Base-by-base conservation (phyloP, 1,284 basidiomycete species). In the Mycosarcoma maydis region DNA sequence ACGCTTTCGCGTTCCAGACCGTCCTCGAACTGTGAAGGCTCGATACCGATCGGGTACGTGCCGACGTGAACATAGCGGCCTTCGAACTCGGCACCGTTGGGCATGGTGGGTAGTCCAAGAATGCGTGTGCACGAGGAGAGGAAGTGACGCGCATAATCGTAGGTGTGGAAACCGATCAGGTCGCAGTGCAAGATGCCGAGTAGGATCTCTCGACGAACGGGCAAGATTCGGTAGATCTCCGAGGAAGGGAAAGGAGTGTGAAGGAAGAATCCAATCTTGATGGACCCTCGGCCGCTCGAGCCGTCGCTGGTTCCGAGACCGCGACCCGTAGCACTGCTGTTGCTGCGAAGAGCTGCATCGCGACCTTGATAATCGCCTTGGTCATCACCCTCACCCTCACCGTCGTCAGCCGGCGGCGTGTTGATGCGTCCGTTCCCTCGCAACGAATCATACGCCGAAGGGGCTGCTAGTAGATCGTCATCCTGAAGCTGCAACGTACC, bases 141-240 rank as follows among this genome's bases (percentile, higher is more conserved):
- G 87, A 99, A 99, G 83, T 99, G 95, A 23, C 96, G 92, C 1
- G 95, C 95, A 80, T 99, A 99, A 84, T 98, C 96, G 83, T 97
- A 99, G 2, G 96, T 99, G 85, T 99, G 95, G 87, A 98, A 99
- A 11, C 84, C 81, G 48, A 82, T 78, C 24, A 98, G 87, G 81
- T 99, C 96, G 80, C 92, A 97, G 82, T 95, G 93, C 14, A 98
- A 86, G 34, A 98, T 88, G 39, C 95, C 96, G 20, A 98, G 88
- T 16, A 98, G 86, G 72, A 98, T 98, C 84, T 98, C 95, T 55
- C 94, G 88, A 48, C 95, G 90, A 27, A 99, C 95, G 2, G 95
- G 96, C 11, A 99, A 86, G 76, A 98, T 80, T 17, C 71, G 87
- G 85, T 98, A 98, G 76, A 98, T 98, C 82, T 98, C 95, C 73